phyloP scores from a whole-genome alignment of 345 rosid species.

The Boechera retrofracta region DNA sequence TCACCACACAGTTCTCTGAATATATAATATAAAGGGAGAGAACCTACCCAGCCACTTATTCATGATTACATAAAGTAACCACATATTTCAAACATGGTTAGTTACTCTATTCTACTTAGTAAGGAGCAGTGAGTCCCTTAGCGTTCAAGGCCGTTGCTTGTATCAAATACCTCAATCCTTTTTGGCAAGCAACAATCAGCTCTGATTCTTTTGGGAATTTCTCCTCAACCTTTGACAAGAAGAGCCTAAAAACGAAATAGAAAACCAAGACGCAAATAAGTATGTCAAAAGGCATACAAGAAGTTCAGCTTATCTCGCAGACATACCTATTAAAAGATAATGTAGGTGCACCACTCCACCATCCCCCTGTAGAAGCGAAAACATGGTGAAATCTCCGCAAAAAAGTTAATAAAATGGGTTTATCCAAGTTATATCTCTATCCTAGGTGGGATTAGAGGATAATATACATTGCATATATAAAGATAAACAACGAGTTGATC shows the following conservation, averaged over 20 bases:
- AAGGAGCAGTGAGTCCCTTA: conserved; percentile 10
- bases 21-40: not conserved
- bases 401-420: not conserved
- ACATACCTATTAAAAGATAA: conserved; percentile 70
- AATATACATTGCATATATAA: not conserved
- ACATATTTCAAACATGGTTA: conserved; percentile 17
- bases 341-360: conserved; percentile 95
- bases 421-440: conserved; percentile 15
- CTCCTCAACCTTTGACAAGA: conserved; percentile 70
- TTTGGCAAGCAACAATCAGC: conserved; percentile 92
- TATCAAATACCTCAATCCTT: conserved; percentile 75
- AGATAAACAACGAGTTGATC: not conserved
- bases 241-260: conserved; percentile 57
- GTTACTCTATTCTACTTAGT: not conserved
- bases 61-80: not conserved
- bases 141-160: not conserved
- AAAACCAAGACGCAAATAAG: conserved; percentile 22
- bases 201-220: conserved; percentile 80
- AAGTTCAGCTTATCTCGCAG: conserved; percentile 7
- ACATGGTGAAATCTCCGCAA: conserved; percentile 30
- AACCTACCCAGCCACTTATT: not conserved
- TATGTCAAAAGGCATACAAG: conserved; percentile 21
- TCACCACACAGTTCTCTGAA: not conserved
- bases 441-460: conserved; percentile 4
- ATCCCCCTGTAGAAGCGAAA: conserved; percentile 65